Base-by-base conservation (phyloP, 2,329 filamentous ascomycete genomes). In the Blumeriella jaapii region DNA sequence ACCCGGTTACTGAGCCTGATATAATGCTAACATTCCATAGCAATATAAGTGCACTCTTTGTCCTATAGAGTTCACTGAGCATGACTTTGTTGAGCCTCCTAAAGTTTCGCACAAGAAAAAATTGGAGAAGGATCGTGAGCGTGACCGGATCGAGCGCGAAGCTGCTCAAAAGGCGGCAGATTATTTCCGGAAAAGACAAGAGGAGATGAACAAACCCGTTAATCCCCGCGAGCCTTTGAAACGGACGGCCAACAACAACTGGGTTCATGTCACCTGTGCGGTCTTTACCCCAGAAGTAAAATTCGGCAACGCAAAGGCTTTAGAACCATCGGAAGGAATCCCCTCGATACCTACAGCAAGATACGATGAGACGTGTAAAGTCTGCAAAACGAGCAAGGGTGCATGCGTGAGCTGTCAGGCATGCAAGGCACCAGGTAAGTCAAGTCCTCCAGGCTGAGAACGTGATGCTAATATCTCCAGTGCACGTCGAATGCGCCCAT, bases 221-320 rank as follows among this genome's bases (percentile, higher is more conserved):
- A 74, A 84, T 45, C 91, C 91, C 16, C 75, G 91, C 30, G 91
- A 96, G 56, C 81, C 91, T 3, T 65, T 98, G 44, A 98, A 98
- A 61, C 76, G 84, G 31, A 98, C 91, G 0, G 83, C 82, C 3
- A 86, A 93, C 55, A 96, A 96, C 61, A 96, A 96, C 54, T 98
- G 91, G 91, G 84, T 95, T 11, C 91, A 98, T 56, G 85, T 96
- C 17, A 79, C 81, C 23, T 98, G 91, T 54, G 87, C 91, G 1
- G 67, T 94, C 12, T 96, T 84, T 77, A 87, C 82, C 8, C 78
- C 85, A 0, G 91, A 98, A 59, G 79, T 94, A 51, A 91, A 87
- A 53, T 98, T 95, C 58, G 87, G 82, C 43, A 83, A 83, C 50
- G 81, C 86, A 12, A 77, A 78, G 51, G 75, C 81, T 12, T 63